These are phyloP conservation scores for Balansia obtecta DNA, from an alignment of 2,329 filamentous ascomycete genomes.

Conservation along the genomic window DNA sequence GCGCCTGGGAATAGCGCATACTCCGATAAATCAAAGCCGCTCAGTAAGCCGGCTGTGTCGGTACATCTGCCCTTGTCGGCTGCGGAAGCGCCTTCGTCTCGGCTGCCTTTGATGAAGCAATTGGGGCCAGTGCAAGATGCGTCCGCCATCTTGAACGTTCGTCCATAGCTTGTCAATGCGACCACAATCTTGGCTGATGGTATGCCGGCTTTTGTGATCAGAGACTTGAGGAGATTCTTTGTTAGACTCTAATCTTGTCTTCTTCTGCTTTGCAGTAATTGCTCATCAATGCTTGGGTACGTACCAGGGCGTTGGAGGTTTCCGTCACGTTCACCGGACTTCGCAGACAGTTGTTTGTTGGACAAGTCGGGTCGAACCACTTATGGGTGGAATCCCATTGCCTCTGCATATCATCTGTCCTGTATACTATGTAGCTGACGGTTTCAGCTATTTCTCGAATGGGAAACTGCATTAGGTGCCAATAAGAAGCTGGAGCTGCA, in stretches of 20 bases:
- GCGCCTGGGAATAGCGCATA: not conserved
- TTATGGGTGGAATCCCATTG: conserved; percentile 15
- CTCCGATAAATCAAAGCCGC: conserved; percentile 14
- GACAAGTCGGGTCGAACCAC: not conserved
- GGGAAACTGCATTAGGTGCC: conserved; percentile 21
- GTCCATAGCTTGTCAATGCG: conserved; percentile 16
- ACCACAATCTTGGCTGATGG: conserved; percentile 15
- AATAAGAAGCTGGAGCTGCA: conserved; percentile 19
- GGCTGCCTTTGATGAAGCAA: conserved; percentile 12
- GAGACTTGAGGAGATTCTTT: too few species aligned
- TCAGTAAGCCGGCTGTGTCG: conserved; percentile 14
- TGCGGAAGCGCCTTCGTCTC: conserved; percentile 5
- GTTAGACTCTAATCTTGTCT: too few species aligned
- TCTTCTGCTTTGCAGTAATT: too few species aligned
- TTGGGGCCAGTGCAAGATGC: conserved; percentile 11
- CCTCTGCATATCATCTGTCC: conserved; percentile 21
- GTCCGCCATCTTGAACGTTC: conserved; percentile 17
- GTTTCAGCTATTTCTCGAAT: conserved; percentile 13
- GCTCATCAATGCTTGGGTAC: too few species aligned
- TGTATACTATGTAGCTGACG: conserved; percentile 23
- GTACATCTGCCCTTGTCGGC: conserved; percentile 14
- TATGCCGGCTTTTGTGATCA: conserved; percentile 13
- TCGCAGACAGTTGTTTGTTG: not conserved
- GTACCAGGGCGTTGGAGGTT: conserved; percentile 8
- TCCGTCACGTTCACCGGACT: conserved; percentile 14